Conservation (phyloP, 2,329 filamentous ascomycete genomes). For the Colletotrichum cereale region DNA sequence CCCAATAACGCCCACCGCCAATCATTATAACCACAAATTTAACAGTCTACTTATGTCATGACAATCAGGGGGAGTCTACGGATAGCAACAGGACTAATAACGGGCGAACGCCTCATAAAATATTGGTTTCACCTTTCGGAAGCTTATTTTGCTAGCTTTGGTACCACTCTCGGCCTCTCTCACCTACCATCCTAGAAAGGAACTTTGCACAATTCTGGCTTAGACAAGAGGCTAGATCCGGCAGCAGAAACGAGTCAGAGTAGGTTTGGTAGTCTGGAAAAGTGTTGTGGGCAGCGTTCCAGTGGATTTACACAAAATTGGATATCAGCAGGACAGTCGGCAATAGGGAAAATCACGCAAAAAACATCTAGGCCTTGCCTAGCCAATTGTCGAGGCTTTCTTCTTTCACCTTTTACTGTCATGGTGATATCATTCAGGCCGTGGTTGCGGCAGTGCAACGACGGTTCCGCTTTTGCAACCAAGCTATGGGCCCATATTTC, state of each 20-base stretch:
- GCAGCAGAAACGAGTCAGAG: neutral
- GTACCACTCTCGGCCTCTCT: neutral
- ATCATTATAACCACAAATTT: neutral
- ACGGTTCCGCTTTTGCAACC: neutral
- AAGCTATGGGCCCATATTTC: no score
- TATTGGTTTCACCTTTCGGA: neutral
- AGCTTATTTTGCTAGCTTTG: neutral
- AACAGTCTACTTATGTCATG: neutral
- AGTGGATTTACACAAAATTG: no score
- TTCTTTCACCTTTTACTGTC: no score
- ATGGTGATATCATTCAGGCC: no score
- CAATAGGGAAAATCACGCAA: neutral
- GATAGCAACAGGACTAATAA: neutral
- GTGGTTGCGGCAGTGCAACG: neutral
- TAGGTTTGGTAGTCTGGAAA: neutral
- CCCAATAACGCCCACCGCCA: no score
- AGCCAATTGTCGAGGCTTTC: neutral
- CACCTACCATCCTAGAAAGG: no score
- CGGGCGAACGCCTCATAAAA: neutral
- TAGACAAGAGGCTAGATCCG: neutral
- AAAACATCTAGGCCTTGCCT: neutral
- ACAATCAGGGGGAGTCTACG: neutral
- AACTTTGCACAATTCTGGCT: neutral
- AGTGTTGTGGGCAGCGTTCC: no score
- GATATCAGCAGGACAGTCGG: neutral